Conservation (phyloP, 345 rosid species). For the Kandelia obovata region DNA sequence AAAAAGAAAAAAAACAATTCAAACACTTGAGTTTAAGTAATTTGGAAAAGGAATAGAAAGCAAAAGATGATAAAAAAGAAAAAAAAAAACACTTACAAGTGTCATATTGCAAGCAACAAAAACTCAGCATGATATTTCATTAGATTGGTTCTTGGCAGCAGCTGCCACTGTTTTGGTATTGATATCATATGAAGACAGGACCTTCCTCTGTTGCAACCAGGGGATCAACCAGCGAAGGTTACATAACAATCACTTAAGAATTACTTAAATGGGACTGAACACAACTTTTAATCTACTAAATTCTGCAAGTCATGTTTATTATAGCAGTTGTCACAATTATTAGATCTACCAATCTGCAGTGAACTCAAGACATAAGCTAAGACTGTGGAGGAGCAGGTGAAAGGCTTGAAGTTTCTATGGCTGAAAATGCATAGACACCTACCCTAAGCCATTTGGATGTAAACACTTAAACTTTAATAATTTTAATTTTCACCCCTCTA, state of each 20-base stretch:
- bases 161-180: constrained; percentile 35
- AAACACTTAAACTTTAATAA: too few species aligned
- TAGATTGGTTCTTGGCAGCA: constrained; percentile 39
- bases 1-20: background rate
- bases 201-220: constrained; percentile 44
- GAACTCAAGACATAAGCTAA: background rate
- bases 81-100: constrained; percentile 6
- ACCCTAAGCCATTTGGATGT: too few species aligned
- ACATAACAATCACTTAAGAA: background rate
- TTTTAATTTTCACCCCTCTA: too few species aligned
- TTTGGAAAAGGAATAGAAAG: background rate
- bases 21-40: background rate
- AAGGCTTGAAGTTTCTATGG: background rate
- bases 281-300: too few species aligned
- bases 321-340: too few species aligned
- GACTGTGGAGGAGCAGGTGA: background rate
- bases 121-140: constrained; percentile 38
- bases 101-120: constrained; percentile 22
- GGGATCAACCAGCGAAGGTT: constrained; percentile 27
- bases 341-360: background rate
- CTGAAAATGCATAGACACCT: too few species aligned
- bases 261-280: too few species aligned
- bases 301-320: too few species aligned
- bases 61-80: background rate
- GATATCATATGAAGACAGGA: constrained; percentile 44